Evolutionary conservation across 331 rosid species (phyloP).

Genomic region (Pyracantha coccinea): DNA sequence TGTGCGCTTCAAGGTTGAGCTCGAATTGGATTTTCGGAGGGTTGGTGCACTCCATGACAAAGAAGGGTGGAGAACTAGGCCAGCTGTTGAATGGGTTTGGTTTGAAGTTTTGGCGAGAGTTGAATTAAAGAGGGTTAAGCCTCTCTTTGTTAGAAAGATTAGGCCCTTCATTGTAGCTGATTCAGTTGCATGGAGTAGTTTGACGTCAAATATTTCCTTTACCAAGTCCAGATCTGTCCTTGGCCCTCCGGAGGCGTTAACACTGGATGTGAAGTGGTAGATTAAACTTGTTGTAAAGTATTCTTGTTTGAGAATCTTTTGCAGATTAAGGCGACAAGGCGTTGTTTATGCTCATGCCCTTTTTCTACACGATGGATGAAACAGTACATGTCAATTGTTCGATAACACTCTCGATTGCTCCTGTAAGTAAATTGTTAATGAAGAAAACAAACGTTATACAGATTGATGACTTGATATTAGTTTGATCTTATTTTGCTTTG

Average conservation of each 20-base stretch:
- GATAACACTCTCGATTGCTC: slow-evolving; percentile 1
- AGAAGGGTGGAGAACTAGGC: slow-evolving; percentile 81
- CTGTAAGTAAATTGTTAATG: not conserved
- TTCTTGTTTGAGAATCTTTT: not conserved
- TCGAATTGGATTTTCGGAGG: slow-evolving; percentile 44
- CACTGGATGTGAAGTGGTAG: slow-evolving; percentile 91
- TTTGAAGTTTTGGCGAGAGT: slow-evolving; percentile 63
- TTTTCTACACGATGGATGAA: not conserved
- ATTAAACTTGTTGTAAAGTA: slow-evolving; percentile 22
- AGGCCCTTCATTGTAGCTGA: slow-evolving; percentile 50
- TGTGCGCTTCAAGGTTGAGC: slow-evolving; percentile 51
- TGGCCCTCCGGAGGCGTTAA: slow-evolving; percentile 73
- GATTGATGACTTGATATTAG: not conserved
- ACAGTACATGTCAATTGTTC: slow-evolving; percentile 14
- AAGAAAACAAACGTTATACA: not conserved
- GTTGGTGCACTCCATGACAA: slow-evolving; percentile 18
- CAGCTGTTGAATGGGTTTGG: slow-evolving; percentile 48
- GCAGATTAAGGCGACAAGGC: slow-evolving; percentile 5
- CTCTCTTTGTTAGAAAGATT: slow-evolving; percentile 45
- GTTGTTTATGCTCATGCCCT: not conserved
- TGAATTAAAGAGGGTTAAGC: slow-evolving; percentile 43
- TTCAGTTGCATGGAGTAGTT: slow-evolving; percentile 63
- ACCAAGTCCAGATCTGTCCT: slow-evolving; percentile 64
- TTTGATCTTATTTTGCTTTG: not conserved
- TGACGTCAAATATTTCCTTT: slow-evolving; percentile 74